Conservation (phyloP, 176 grass and related monocot genomes). For the Musa schizocarpa region DNA sequence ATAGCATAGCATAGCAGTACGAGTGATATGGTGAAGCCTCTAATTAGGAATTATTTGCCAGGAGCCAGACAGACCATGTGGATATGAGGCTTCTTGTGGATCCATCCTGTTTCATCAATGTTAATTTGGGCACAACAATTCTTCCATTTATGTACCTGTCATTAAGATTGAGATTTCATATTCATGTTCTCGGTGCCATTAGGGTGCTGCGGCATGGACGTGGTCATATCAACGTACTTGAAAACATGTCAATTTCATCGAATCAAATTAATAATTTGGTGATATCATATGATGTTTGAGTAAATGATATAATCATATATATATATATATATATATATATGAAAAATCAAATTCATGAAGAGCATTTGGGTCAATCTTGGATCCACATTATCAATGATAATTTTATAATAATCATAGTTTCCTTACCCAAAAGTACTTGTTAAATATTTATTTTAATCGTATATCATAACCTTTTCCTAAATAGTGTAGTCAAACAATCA, state of each 20-base stretch:
- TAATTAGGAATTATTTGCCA: too few species aligned
- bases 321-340: too few species aligned
- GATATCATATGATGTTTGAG: not conserved
- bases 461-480: too few species aligned
- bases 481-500: too few species aligned
- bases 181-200: conserved; percentile 4
- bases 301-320: too few species aligned
- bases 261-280: conserved; percentile 9
- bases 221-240: conserved; percentile 5
- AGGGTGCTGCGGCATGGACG: not conserved
- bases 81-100: conserved; percentile 21
- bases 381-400: too few species aligned
- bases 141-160: not conserved
- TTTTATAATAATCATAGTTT: too few species aligned
- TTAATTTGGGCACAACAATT: not conserved
- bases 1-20: not conserved
- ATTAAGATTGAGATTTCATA: not conserved
- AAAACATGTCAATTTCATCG: not conserved
- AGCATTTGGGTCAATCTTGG: too few species aligned
- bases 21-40: not conserved
- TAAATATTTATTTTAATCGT: too few species aligned
- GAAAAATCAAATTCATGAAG: too few species aligned
- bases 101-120: conserved; percentile 1
- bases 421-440: too few species aligned
- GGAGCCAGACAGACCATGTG: not conserved